A percentile compares a stretch with the other conserved stretches of the same genome.
phyloP scores from a whole-genome alignment of 1,284 basidiomycete species.

The Tylopilus microsporus region DNA sequence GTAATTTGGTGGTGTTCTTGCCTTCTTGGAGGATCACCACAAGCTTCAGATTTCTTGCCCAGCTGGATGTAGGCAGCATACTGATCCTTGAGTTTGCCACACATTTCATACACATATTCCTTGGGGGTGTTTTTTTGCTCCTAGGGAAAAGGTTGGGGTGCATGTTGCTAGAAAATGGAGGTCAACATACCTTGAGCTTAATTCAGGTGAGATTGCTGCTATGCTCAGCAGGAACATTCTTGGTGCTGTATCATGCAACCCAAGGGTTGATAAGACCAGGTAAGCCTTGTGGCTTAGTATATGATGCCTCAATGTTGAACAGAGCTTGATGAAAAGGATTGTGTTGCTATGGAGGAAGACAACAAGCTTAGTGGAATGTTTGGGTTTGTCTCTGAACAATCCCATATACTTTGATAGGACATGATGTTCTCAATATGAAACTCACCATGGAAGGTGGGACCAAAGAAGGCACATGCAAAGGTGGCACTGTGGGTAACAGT shows the following conservation, averaged over 20 bases:
- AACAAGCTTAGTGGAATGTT: conserved; percentile 39
- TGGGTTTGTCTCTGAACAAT: no score
- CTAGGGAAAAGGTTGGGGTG: conserved; percentile 43
- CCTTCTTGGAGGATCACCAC: conserved; percentile 63
- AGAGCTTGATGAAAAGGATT: conserved; percentile 87
- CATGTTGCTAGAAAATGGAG: conserved; percentile 66
- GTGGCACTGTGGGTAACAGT: conserved; percentile 83
- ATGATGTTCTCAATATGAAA: conserved; percentile 83
- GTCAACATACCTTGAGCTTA: conserved; percentile 56
- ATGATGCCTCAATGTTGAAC: conserved; percentile 72
- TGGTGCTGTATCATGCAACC: no score
- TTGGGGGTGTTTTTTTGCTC: conserved; percentile 95
- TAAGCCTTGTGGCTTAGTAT: no score
- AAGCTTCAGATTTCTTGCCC: conserved; percentile 71
- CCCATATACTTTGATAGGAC: conserved; percentile 46
- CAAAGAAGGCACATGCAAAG: conserved; percentile 76
- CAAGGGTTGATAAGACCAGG: no score
- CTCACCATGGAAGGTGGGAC: conserved; percentile 62
- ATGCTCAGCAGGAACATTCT: neutral
- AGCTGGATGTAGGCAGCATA: conserved; percentile 55
- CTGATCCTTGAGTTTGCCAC: conserved; percentile 61
- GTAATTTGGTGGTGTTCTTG: conserved; percentile 62
- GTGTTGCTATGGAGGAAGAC: conserved; percentile 81
- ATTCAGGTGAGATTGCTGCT: conserved; percentile 59
- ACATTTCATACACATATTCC: conserved; percentile 37